Base-by-base conservation (phyloP, 208 protist genomes). In the Lotmaria passim region DNA sequence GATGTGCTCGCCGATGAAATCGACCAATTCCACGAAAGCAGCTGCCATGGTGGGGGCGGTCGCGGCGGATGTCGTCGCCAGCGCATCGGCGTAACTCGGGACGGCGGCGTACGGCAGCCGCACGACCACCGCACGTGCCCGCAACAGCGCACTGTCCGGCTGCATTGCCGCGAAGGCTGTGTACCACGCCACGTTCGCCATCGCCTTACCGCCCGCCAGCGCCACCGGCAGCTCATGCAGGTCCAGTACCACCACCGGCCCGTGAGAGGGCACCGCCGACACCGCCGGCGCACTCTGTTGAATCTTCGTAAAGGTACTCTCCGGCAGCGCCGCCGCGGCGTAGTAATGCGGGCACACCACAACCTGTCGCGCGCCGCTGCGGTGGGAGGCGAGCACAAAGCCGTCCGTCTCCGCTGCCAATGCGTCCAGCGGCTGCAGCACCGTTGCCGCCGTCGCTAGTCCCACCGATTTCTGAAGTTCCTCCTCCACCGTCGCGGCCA, bases 301-400 rank as follows among this genome's bases (percentile, higher is more conserved):
- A 11, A 41, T 44, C 2, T 46, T 7, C 41, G 10, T 48, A 24
- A 60, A 77, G 4, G 48, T 44, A 7, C 36, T 48, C 56, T 52
- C 53, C 7, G 68, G 67, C 59, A 60, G 17, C 14, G 68, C 48
- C n/a, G 60, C 52, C 15, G 67, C 2, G 39, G 62, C n/a, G 56
- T 82, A 87, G 75, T 94, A 89, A 68, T 91, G 89, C 24, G 85
- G 78, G 46, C 78, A 81, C 39, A 94, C 89, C 5, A 88, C 66
- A 6, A 79, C 67, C 28, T 75, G 85, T 0, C 59, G 33, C 21
- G 67, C 73, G 47, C 78, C 83, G 24, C 7, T 17, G 19, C 64
- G 70, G 21, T 38, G 2, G 0, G 77, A 81, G 28, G 83, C 73
- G 14, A 69, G 74, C 38, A 39, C 57, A 65, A 86, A 93, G 46